phyloP scores from a whole-genome alignment of 2,329 filamentous ascomycete species.

The Grosmannia serpens region DNA sequence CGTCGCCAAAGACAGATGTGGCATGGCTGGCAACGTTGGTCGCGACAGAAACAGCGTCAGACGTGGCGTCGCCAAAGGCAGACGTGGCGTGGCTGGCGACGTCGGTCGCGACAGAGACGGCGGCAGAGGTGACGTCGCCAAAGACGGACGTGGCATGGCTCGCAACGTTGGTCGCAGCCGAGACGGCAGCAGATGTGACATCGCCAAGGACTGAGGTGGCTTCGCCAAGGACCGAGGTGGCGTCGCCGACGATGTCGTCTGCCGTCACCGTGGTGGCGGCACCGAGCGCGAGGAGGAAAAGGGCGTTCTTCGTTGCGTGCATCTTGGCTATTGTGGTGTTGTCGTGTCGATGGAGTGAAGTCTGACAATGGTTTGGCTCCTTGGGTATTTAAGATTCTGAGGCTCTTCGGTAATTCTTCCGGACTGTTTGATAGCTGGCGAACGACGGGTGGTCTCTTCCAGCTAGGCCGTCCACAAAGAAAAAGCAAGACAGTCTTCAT shows the following conservation, averaged over 20 bases:
- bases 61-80: not conserved
- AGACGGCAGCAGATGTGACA: no score
- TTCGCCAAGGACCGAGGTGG: no score
- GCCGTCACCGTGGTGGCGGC: not conserved
- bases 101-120: not conserved
- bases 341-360: not conserved
- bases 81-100: not conserved
- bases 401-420: no score
- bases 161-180: not conserved
- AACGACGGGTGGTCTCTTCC: no score
- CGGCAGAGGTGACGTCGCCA: not conserved
- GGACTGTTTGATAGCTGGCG: no score
- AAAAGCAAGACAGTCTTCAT: no score
- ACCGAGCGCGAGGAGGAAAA: not conserved
- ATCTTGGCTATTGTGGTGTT: not conserved
- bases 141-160: not conserved
- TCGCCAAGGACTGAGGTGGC: no score
- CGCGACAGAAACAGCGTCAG: not conserved
- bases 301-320: not conserved
- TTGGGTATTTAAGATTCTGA: no score
- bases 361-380: no score
- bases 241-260: no score
- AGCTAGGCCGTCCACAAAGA: no score
- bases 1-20: not conserved
- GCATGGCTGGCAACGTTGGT: not conserved